Conservation (phyloP, 345 rosid genomes). For the Trapa bicornis region DNA sequence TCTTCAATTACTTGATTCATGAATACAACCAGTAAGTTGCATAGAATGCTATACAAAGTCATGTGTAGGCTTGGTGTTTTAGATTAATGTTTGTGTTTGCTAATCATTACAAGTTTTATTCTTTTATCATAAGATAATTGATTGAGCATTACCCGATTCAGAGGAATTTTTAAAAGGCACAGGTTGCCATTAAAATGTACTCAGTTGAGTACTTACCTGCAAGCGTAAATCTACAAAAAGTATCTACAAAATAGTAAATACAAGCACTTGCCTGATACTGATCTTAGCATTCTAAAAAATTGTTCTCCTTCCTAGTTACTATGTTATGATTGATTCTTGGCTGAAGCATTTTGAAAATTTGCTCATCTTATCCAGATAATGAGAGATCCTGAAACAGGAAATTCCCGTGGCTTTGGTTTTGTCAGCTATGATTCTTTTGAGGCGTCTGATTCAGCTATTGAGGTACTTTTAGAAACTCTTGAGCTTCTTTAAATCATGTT, state of each 20-base stretch:
- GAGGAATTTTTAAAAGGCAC: background rate
- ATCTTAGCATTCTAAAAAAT: background rate
- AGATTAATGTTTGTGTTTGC: background rate
- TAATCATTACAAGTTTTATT: background rate
- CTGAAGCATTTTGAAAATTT: background rate
- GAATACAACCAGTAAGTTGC: background rate
- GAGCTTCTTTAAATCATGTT: background rate
- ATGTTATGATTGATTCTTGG: background rate
- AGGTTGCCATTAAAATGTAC: background rate
- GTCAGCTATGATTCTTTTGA: slow-evolving; percentile 97
- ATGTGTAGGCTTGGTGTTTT: background rate
- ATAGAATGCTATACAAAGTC: background rate
- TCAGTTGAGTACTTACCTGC: background rate
- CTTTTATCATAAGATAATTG: background rate
- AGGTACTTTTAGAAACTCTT: slow-evolving; percentile 29
- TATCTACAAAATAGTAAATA: background rate
- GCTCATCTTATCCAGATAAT: slow-evolving; percentile 44
- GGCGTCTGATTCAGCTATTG: slow-evolving; percentile 98
- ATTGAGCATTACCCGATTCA: background rate
- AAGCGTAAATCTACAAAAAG: background rate
- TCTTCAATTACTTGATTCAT: background rate
- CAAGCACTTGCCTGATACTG: background rate
- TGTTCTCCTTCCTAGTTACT: background rate
- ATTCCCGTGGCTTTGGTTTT: slow-evolving; percentile 96
- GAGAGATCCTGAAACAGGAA: slow-evolving; percentile 98